Conservation (phyloP, 2,329 filamentous ascomycete species). For the Coniochaeta sp. region DNA sequence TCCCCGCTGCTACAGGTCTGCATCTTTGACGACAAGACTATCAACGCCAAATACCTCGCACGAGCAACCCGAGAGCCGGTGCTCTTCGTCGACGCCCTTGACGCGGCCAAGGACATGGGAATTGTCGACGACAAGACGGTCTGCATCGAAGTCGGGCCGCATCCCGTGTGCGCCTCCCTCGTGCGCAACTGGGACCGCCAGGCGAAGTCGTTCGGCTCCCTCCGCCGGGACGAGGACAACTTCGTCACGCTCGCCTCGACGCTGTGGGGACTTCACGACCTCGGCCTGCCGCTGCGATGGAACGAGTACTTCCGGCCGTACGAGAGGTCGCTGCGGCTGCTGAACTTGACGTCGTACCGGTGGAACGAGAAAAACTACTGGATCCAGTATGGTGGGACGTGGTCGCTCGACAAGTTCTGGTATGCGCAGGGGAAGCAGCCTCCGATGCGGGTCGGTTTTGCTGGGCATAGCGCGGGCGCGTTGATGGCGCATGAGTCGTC, state of each 20-base stretch:
- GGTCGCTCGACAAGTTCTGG: conserved; percentile 61
- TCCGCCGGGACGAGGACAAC: conserved; percentile 47
- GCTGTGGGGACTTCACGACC: conserved; percentile 41
- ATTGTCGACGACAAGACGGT: conserved; percentile 48
- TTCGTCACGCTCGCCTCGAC: conserved; percentile 48
- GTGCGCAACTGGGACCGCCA: conserved; percentile 40
- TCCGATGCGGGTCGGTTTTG: neutral
- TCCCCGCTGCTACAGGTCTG: conserved; percentile 45
- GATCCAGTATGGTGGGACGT: conserved; percentile 55
- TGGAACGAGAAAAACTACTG: conserved; percentile 69
- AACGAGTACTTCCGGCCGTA: conserved; percentile 60
- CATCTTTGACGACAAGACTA: conserved; percentile 39
- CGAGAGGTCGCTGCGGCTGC: conserved; percentile 47
- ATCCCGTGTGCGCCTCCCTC: conserved; percentile 57
- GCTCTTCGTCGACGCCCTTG: conserved; percentile 53
- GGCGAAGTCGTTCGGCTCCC: conserved; percentile 39
- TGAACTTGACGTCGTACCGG: conserved; percentile 61
- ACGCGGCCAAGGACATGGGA: conserved; percentile 38
- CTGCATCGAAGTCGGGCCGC: conserved; percentile 64
- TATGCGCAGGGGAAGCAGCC: conserved; percentile 39
- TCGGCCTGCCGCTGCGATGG: conserved; percentile 56
- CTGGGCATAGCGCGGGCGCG: neutral
- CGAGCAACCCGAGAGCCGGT: conserved; percentile 58
- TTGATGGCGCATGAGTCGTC: conserved; percentile 5
- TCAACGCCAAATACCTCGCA: conserved; percentile 53